phyloP scores from a whole-genome alignment of 2,329 filamentous ascomycete genomes.

The Cladorrhinum sp. region DNA sequence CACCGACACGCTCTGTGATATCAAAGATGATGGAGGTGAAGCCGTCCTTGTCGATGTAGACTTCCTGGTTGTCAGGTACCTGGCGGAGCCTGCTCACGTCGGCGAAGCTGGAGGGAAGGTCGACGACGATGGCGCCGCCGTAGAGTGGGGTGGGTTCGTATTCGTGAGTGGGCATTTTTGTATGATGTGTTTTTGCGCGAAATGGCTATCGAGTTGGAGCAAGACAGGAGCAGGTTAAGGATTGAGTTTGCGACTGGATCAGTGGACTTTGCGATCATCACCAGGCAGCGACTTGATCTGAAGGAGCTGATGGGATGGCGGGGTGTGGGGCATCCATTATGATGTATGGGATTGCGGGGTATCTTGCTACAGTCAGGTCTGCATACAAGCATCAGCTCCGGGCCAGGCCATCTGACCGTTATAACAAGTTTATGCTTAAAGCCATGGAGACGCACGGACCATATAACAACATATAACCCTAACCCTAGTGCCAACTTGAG shows the following conservation, averaged over 20 bases:
- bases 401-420: no score
- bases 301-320: slow-evolving; percentile 2
- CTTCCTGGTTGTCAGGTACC: slow-evolving; percentile 85
- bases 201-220: not conserved
- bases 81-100: slow-evolving; percentile 70
- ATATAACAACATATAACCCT: no score
- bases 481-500: no score
- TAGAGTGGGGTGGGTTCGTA: slow-evolving; percentile 63
- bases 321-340: no score
- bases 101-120: slow-evolving; percentile 65
- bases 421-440: no score
- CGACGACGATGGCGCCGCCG: slow-evolving; percentile 67
- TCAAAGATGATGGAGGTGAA: slow-evolving; percentile 89
- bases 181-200: not conserved
- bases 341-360: no score
- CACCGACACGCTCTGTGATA: slow-evolving; percentile 76
- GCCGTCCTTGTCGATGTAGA: slow-evolving; percentile 79
- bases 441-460: no score
- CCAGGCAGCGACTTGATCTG: not conserved
- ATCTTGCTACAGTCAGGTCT: no score
- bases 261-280: not conserved
- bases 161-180: slow-evolving; percentile 41
- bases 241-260: not conserved
- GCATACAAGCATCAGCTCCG: no score
- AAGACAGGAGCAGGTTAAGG: not conserved